Conservation (phyloP, 306 rosid species). For the Argentina anserina region DNA sequence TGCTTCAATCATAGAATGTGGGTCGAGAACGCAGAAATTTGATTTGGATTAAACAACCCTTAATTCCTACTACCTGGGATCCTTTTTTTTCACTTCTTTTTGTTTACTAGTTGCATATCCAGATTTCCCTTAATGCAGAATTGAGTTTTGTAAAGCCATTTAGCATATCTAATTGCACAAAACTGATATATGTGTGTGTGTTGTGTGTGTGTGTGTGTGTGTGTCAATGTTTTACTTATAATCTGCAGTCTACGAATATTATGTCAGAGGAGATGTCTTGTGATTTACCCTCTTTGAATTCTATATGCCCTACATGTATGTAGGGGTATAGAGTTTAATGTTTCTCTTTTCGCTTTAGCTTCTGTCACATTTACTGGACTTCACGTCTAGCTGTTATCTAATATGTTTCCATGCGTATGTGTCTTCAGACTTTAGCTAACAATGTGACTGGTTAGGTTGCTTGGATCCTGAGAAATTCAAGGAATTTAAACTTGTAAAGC, state of each 20-base stretch:
- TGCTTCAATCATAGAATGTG: neutral
- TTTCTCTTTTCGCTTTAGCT: neutral
- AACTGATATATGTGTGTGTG: neutral
- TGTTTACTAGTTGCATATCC: neutral
- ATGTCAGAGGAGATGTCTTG: neutral
- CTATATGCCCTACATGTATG: neutral
- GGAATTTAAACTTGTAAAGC: constrained; percentile 56
- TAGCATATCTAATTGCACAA: neutral
- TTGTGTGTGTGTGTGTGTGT: neutral
- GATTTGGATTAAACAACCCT: neutral
- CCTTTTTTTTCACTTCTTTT: too few species aligned
- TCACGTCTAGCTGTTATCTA: neutral
- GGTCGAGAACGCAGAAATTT: neutral
- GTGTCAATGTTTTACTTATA: neutral
- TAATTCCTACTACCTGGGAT: constrained; percentile 4
- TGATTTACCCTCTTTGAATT: neutral
- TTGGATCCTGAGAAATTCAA: constrained; percentile 58
- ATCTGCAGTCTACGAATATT: neutral
- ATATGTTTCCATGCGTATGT: neutral
- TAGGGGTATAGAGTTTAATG: too few species aligned
- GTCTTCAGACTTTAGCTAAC: neutral
- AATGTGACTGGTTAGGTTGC: constrained; percentile 34
- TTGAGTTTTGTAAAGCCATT: neutral
- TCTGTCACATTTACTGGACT: neutral
- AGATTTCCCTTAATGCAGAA: neutral